Conservation (phyloP, 1,284 basidiomycete species). For the Rhodotorula sp. region DNA sequence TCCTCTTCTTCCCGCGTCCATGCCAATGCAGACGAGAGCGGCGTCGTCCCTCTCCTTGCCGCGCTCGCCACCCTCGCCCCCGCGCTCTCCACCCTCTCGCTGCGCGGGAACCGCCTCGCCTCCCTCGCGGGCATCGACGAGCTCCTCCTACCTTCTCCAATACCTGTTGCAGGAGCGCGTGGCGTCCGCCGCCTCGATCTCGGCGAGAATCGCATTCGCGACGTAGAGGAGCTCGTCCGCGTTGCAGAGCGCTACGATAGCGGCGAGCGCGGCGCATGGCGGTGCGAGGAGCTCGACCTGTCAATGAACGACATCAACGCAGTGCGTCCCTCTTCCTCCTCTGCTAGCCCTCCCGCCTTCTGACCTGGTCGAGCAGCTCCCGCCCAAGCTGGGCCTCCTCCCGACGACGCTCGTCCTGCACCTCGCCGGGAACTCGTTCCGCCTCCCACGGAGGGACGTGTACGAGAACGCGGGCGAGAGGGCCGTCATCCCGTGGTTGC, state of each 20-base stretch:
- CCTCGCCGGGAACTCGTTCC: slow-evolving; percentile 35
- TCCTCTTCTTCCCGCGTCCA: no score
- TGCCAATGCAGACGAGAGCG: background rate
- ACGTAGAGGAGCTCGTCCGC: slow-evolving; percentile 13
- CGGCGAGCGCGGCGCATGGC: slow-evolving; percentile 2
- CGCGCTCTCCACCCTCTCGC: slow-evolving; percentile 11
- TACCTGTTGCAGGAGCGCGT: background rate
- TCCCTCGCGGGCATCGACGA: slow-evolving; percentile 15
- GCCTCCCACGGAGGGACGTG: slow-evolving; percentile 31
- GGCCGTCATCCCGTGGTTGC: slow-evolving; percentile 19
- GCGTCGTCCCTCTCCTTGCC: slow-evolving; percentile 2
- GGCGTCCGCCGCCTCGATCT: slow-evolving; percentile 10
- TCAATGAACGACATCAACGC: slow-evolving; percentile 28
- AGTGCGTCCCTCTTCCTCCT: slow-evolving; percentile 5
- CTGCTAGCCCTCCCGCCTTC: background rate
- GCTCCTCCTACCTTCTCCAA: background rate
- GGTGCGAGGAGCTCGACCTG: slow-evolving; percentile 30
- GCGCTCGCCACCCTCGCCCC: slow-evolving; percentile 12
- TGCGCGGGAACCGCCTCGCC: slow-evolving; percentile 33
- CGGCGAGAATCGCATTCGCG: slow-evolving; percentile 29
- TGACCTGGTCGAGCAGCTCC: slow-evolving; percentile 12
- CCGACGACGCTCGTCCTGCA: slow-evolving; percentile 16
- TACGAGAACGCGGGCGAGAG: slow-evolving; percentile 26
- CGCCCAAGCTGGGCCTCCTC: slow-evolving; percentile 23
- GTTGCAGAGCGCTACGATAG: slow-evolving; percentile 2